Evolutionary conservation across 257 asterid genomes (phyloP).

Genomic region (Scutellaria minor): DNA sequence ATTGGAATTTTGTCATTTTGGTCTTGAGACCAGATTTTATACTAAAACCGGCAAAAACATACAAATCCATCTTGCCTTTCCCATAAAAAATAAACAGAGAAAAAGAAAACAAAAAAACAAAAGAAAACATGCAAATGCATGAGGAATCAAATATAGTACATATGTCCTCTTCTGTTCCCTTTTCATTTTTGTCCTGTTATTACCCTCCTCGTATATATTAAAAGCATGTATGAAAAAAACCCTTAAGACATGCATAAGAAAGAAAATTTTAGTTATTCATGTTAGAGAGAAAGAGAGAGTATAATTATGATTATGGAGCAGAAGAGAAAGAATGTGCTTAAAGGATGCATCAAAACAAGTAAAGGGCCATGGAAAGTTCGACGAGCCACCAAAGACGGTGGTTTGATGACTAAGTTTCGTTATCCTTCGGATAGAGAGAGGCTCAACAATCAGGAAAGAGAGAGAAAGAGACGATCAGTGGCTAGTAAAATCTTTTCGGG

Average conservation of each 20-base stretch:
- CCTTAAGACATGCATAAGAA: constrained; percentile 14
- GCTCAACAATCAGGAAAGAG: constrained; percentile 66
- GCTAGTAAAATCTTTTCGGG: constrained; percentile 70
- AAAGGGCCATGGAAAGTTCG: constrained; percentile 81
- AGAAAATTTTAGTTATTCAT: neutral
- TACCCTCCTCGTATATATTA: neutral
- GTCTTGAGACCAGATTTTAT: neutral
- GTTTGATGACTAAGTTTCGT: constrained; percentile 50
- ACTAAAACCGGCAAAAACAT: constrained; percentile 18
- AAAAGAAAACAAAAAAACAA: neutral
- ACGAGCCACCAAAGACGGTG: constrained; percentile 57
- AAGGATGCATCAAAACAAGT: constrained; percentile 71
- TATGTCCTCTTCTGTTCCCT: constrained; percentile 29
- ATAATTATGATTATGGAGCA: constrained; percentile 29
- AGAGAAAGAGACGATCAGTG: constrained; percentile 56
- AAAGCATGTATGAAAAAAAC: neutral
- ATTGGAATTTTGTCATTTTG: constrained; percentile 20
- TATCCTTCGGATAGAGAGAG: constrained; percentile 72
- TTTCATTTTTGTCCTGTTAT: constrained; percentile 9
- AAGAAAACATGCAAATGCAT: constrained; percentile 29
- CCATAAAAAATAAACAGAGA: constrained; percentile 10
- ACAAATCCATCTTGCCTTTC: neutral
- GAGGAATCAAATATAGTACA: constrained; percentile 42
- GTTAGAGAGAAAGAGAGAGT: neutral
- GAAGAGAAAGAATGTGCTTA: constrained; percentile 28